Conservation (phyloP, 2,329 filamentous ascomycete genomes). For the Verticillium klebahnii region DNA sequence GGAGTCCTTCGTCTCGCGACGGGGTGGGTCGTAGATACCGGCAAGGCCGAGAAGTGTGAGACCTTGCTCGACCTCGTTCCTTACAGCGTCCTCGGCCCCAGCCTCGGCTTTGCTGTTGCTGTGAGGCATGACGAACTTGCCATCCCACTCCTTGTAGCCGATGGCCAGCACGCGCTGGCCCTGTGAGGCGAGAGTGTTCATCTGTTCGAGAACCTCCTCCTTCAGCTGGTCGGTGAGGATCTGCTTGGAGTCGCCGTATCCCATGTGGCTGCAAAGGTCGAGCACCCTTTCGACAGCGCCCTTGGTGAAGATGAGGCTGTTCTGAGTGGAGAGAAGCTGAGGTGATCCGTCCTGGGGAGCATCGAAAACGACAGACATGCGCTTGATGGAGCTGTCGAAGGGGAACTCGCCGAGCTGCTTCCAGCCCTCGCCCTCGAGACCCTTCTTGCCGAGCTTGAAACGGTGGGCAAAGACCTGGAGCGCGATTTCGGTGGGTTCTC, state of each 20-base stretch:
- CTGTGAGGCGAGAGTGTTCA: conserved; percentile 57
- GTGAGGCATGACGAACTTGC: conserved; percentile 30
- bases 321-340: conserved; percentile 14
- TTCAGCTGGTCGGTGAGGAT: conserved; percentile 47
- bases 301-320: conserved; percentile 56
- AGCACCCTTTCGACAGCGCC: conserved; percentile 58
- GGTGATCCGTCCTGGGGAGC: conserved; percentile 23
- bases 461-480: conserved; percentile 71
- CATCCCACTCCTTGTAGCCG: conserved; percentile 57
- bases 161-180: conserved; percentile 71
- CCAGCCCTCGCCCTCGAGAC: conserved; percentile 49
- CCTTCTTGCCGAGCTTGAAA: conserved; percentile 55
- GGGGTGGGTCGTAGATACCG: conserved; percentile 82
- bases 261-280: conserved; percentile 48
- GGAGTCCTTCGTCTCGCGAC: conserved; percentile 70
- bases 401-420: conserved; percentile 66
- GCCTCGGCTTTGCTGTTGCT: conserved; percentile 19
- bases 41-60: conserved; percentile 76
- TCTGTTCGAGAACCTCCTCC: conserved; percentile 45
- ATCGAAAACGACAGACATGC: conserved; percentile 73
- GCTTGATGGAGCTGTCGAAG: conserved; percentile 75
- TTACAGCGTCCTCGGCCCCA: conserved; percentile 34
- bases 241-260: conserved; percentile 34
- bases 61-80: conserved; percentile 59
- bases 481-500: conserved; percentile 72